A percentile compares a stretch with the other conserved stretches of the same genome.
Evolutionary conservation across 345 rosid genomes (phyloP).

Genomic region (Populus deltoides): DNA sequence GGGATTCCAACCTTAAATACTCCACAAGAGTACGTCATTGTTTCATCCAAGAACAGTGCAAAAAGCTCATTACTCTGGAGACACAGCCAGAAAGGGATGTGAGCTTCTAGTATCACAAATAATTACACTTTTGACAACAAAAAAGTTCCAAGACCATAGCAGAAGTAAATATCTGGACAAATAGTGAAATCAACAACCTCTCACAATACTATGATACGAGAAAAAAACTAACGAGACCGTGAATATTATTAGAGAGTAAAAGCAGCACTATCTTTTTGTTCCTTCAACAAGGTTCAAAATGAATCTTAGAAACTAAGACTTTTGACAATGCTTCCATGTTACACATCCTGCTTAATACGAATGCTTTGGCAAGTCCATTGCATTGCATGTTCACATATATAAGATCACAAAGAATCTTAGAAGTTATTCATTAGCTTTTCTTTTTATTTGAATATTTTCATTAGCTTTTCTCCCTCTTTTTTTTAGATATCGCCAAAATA

Average conservation of each 20-base stretch:
- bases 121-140: neutral
- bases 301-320: neutral
- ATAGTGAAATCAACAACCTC: neutral
- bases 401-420: too few species aligned
- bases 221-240: neutral
- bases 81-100: neutral
- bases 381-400: neutral
- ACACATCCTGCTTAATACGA: neutral
- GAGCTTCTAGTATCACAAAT: constrained; percentile 2
- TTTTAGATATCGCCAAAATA: too few species aligned
- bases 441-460: too few species aligned
- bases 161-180: neutral
- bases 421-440: too few species aligned
- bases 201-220: neutral
- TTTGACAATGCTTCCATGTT: neutral
- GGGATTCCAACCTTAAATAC: constrained; percentile 61
- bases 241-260: neutral
- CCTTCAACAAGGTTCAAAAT: neutral
- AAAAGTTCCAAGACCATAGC: neutral
- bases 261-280: neutral
- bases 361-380: neutral
- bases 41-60: constrained; percentile 73
- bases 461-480: too few species aligned
- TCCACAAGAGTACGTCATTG: constrained; percentile 85
- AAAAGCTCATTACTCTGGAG: constrained; percentile 80